Evolutionary conservation across 495 filamentous ascomycete genomes (phyloP).

Genomic region (Neurospora tetraspora): DNA sequence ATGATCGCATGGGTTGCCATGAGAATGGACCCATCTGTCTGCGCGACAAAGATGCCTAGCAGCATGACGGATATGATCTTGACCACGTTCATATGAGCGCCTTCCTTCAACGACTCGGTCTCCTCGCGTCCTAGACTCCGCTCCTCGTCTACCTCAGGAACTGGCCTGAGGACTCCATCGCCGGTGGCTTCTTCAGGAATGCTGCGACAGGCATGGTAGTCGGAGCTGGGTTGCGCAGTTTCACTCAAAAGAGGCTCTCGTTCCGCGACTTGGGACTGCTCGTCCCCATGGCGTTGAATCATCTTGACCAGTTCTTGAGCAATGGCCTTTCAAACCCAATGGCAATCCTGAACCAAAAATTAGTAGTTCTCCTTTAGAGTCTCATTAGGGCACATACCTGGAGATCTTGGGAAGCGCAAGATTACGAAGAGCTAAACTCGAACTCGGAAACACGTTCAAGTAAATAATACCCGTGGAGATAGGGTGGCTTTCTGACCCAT

Average conservation of each 20-base stretch:
- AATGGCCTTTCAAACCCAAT: background rate
- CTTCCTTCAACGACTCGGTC: background rate
- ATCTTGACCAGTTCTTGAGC: background rate
- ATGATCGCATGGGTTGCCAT: conserved; percentile 53
- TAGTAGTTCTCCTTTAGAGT: background rate
- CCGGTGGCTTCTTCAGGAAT: background rate
- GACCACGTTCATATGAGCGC: conserved; percentile 1
- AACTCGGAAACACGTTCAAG: background rate
- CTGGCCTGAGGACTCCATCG: background rate
- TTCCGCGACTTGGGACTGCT: background rate
- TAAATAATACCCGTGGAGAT: too few species aligned
- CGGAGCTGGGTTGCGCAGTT: background rate
- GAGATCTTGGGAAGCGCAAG: background rate
- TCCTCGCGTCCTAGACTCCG: conserved; percentile 4
- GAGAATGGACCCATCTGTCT: conserved; percentile 52
- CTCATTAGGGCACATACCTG: background rate
- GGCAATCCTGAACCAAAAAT: background rate
- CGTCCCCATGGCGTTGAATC: background rate
- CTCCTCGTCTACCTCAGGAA: conserved; percentile 7
- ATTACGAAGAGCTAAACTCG: background rate
- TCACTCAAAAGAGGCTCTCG: background rate
- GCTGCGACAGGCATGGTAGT: background rate
- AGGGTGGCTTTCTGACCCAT: too few species aligned
- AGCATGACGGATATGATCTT: conserved; percentile 20
- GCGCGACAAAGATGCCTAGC: conserved; percentile 55